Conservation (phyloP, 345 rosid genomes). For the Litchi chinensis region DNA sequence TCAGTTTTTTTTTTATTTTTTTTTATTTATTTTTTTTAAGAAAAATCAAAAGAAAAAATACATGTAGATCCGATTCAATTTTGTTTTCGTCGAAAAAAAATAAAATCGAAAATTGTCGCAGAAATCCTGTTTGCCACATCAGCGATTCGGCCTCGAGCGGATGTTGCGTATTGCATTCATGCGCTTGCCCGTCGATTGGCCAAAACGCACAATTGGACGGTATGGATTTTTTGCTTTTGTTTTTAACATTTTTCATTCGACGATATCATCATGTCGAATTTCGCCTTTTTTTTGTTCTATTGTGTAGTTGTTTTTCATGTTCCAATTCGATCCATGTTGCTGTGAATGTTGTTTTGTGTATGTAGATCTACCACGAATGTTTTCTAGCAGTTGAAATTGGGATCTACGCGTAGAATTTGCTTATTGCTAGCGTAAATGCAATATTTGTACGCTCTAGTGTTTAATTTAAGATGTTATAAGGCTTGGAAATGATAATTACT, state of each 20-base stretch:
- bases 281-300: not conserved
- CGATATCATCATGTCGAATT: not conserved
- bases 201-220: constrained; percentile 94
- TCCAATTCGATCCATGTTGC: not conserved
- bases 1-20: constrained; percentile 33
- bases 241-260: not conserved
- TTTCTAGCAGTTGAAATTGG: not conserved
- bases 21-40: not conserved
- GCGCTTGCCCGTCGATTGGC: constrained; percentile 81
- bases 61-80: constrained; percentile 32
- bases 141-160: constrained; percentile 82
- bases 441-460: not conserved
- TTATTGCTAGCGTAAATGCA: not conserved
- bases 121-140: constrained; percentile 76
- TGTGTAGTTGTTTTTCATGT: not conserved
- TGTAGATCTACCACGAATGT: not conserved
- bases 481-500: not conserved
- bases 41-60: not conserved
- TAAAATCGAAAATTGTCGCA: constrained; percentile 27
- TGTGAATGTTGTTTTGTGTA: not conserved
- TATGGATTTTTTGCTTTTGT: constrained; percentile 20
- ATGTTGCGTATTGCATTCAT: constrained; percentile 87
- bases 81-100: not conserved
- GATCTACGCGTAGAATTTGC: not conserved
- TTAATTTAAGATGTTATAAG: not conserved